Evolutionary conservation across 805 yeast genomes (phyloP), one percentile per base, ranked within the genome.

Genomic region (Candida endomychidarum): DNA sequence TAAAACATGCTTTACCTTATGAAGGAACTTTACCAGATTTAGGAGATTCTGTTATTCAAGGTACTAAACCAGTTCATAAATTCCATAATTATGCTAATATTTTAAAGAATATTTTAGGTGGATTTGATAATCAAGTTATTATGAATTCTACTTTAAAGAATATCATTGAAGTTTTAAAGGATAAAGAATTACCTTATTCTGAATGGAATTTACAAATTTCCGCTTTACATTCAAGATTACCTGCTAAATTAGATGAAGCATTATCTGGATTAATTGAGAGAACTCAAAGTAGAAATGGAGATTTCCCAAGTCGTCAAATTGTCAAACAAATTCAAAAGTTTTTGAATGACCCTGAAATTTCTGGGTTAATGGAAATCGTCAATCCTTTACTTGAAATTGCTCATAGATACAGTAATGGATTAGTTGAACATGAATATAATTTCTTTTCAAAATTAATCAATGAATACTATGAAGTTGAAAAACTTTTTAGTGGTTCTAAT

Each of bases 111-210:
- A 91, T 90, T 47, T 74, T 95, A 59, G 75, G 76, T 36, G 99
- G 99, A 49, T 93, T 78, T 55, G 99, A 95, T 61, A 91, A 93
- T 67, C 98, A 91, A 70, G 95, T 88, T 49, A 86, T 90, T 47
- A 80, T 93, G 95, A 83, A 82, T 52, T 72, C 86, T 11, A 84
- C 96, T 22, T 76, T 93, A 55, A 78, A 80, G 55, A 80, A 75
- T 45, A 71, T 90, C 53, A 75, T 85, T 46, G 81, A 76, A 40
- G 81, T 86, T 11, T 72, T 95, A 65, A 79, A 84, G 58, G 79
- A 88, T 57, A 83, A 81, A 35, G 81, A 83, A 45, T 74, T 93
- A 56, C 99, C 99, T 37, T 93, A 80, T 65, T 84, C 95, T 24
- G 96, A 89, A 70, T 93, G 99, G 99, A 67, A 65, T 42, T 75